A percentile compares a stretch with the other conserved stretches of the same genome.
Conservation (phyloP, 306 rosid species). For the Vigna reflexopilosa region DNA sequence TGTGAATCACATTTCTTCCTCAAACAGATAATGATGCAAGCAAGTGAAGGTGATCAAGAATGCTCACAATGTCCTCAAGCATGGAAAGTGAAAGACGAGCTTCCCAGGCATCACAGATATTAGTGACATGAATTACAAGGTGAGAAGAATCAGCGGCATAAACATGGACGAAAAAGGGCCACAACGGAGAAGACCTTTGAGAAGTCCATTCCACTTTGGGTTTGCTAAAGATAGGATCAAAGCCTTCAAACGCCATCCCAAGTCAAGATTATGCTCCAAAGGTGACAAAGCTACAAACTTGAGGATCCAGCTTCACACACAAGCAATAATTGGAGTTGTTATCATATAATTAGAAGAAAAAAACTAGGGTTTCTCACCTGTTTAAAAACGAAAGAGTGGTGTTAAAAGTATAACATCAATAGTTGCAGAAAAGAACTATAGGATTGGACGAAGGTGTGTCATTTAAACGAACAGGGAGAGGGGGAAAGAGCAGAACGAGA, state of each 20-base stretch:
- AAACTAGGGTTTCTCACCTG: background rate
- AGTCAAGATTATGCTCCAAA: constrained; percentile 21
- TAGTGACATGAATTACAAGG: constrained; percentile 63
- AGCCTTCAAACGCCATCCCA: constrained; percentile 64
- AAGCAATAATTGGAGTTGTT: background rate
- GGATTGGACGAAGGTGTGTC: too few species aligned
- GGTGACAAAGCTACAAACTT: background rate
- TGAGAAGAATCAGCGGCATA: constrained; percentile 62
- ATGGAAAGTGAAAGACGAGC: constrained; percentile 62
- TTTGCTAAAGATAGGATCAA: constrained; percentile 71
- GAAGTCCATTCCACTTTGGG: constrained; percentile 59
- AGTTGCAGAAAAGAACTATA: background rate
- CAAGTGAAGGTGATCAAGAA: constrained; percentile 2
- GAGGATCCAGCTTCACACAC: constrained; percentile 27
- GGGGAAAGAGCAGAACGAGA: too few species aligned
- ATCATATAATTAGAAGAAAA: background rate
- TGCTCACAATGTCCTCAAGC: constrained; percentile 82
- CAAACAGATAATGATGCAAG: constrained; percentile 15
- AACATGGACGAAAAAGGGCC: constrained; percentile 65
- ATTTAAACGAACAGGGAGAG: background rate
- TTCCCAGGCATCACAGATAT: constrained; percentile 75
- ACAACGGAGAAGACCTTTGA: constrained; percentile 40
- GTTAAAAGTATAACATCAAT: background rate
- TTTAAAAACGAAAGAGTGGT: background rate
- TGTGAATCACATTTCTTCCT: background rate